A percentile compares a stretch with the other conserved stretches of the same genome.
phyloP scores from a whole-genome alignment of 2,329 filamentous ascomycete species.

The Fusarium papillatum region DNA sequence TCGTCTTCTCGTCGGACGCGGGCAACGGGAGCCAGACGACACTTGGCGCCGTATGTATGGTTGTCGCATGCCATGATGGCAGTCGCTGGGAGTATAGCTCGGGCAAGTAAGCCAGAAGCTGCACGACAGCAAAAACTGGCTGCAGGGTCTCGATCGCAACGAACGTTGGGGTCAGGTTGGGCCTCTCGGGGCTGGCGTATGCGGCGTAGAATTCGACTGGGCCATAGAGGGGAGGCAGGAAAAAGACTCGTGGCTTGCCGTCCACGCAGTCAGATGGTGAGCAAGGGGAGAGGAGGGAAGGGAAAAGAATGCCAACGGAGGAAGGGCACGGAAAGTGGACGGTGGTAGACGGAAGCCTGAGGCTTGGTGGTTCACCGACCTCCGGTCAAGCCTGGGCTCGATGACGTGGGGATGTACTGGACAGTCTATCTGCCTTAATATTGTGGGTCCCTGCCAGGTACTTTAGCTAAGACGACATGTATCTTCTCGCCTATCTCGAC shows the following conservation, averaged over 20 bases:
- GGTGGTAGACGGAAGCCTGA: slow-evolving; percentile 12
- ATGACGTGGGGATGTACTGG: slow-evolving; percentile 34
- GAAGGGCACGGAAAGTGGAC: slow-evolving; percentile 1
- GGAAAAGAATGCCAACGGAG: neutral
- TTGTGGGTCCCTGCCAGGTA: slow-evolving; percentile 19
- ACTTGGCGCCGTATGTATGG: slow-evolving; percentile 73
- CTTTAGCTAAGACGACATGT: neutral
- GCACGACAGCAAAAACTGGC: neutral
- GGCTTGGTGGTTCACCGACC: slow-evolving; percentile 22
- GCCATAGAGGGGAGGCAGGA: slow-evolving; percentile 34
- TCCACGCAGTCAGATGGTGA: slow-evolving; percentile 14
- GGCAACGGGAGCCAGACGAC: slow-evolving; percentile 65
- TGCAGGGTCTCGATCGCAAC: slow-evolving; percentile 12
- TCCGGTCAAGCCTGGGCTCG: slow-evolving; percentile 24
- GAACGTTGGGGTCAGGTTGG: slow-evolving; percentile 22
- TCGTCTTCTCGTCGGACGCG: slow-evolving; percentile 56
- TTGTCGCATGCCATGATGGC: slow-evolving; percentile 35
- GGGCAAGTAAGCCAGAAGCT: neutral
- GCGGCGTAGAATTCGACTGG: slow-evolving; percentile 25
- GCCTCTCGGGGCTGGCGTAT: slow-evolving; percentile 31
- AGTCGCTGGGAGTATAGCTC: slow-evolving; percentile 18
- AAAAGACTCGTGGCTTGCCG: slow-evolving; percentile 6
- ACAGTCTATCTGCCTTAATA: slow-evolving; percentile 31
- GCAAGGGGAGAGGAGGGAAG: neutral
- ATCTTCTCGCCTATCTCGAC: neutral